phyloP scores from a whole-genome alignment of 441 rosid genomes.

The Syzygium syzygioides region DNA sequence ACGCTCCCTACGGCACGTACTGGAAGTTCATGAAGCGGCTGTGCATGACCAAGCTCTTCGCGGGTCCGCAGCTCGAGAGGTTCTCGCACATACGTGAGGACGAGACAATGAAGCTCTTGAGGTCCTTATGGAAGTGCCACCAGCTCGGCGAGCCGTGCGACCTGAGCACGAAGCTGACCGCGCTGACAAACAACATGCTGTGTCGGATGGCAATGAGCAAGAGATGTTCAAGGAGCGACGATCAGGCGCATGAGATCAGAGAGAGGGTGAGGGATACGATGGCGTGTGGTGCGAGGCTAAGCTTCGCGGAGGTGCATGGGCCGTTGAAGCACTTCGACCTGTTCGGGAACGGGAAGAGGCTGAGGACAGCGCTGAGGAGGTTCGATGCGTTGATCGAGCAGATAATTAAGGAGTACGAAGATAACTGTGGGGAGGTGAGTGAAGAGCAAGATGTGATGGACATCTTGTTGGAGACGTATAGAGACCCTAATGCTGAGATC shows the following conservation, averaged over 20 bases:
- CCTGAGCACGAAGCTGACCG: constrained; percentile 22
- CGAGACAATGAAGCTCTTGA: not conserved
- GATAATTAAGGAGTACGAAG: constrained; percentile 14
- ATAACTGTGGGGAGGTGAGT: not conserved
- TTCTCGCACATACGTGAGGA: not conserved
- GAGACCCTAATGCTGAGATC: constrained; percentile 10
- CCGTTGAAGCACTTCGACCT: constrained; percentile 60
- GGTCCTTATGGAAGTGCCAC: not conserved
- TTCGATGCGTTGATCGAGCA: constrained; percentile 20
- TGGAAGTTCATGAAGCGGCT: constrained; percentile 5
- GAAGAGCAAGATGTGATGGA: constrained; percentile 17
- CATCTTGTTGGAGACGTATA: constrained; percentile 11
- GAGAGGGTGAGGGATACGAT: constrained; percentile 32
- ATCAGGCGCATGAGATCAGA: constrained; percentile 35
- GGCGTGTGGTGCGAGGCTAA: constrained; percentile 44
- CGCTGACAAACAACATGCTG: constrained; percentile 38
- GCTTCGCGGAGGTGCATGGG: constrained; percentile 60
- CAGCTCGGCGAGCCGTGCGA: constrained; percentile 20
- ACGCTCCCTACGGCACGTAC: constrained; percentile 1
- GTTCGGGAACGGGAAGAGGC: constrained; percentile 50
- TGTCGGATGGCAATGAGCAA: constrained; percentile 64
- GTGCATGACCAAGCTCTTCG: constrained; percentile 3
- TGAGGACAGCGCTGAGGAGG: constrained; percentile 32
- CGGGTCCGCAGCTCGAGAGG: not conserved
- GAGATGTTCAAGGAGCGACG: constrained; percentile 27